phyloP scores from a whole-genome alignment of 495 filamentous ascomycete genomes.

The Viridothelium virens region DNA sequence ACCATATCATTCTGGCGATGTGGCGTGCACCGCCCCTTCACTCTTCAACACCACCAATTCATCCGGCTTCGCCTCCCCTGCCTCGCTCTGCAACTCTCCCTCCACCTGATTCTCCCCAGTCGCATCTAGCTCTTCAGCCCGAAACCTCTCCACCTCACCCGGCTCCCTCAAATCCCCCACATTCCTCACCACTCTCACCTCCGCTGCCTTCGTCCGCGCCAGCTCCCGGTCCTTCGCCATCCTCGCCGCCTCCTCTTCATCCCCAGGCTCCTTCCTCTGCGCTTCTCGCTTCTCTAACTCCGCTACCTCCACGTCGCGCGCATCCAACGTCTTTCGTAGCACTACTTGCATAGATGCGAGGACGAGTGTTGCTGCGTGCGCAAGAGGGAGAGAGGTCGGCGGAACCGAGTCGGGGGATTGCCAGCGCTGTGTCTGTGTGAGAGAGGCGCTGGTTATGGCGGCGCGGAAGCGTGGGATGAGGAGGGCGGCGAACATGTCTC shows the following conservation, averaged over 20 bases:
- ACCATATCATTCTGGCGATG: background rate
- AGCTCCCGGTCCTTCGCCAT: slow-evolving; percentile 57
- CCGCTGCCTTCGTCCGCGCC: slow-evolving; percentile 64
- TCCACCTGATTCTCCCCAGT: slow-evolving; percentile 6
- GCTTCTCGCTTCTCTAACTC: slow-evolving; percentile 23
- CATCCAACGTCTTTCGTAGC: slow-evolving; percentile 64
- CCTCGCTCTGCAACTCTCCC: slow-evolving; percentile 1
- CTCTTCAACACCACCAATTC: slow-evolving; percentile 23
- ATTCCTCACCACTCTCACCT: slow-evolving; percentile 72
- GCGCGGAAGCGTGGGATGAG: slow-evolving; percentile 85
- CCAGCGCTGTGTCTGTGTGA: slow-evolving; percentile 28
- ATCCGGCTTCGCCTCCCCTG: slow-evolving; percentile 15
- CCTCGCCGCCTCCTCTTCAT: slow-evolving; percentile 38
- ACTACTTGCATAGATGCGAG: slow-evolving; percentile 89
- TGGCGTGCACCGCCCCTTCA: slow-evolving; percentile 3
- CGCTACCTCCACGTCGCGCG: slow-evolving; percentile 52
- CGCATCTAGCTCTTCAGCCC: slow-evolving; percentile 44
- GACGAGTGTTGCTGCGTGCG: slow-evolving; percentile 74
- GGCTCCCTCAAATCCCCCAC: slow-evolving; percentile 54
- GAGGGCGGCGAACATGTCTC: slow-evolving; percentile 95
- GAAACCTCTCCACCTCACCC: slow-evolving; percentile 47
- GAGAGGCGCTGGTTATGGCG: slow-evolving; percentile 47
- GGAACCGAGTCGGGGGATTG: slow-evolving; percentile 47
- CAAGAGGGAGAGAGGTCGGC: slow-evolving; percentile 66
- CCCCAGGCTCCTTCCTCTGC: slow-evolving; percentile 28